Base-by-base conservation (phyloP, 2,329 filamentous ascomycete species). In the Cordyceps tenuipes region DNA sequence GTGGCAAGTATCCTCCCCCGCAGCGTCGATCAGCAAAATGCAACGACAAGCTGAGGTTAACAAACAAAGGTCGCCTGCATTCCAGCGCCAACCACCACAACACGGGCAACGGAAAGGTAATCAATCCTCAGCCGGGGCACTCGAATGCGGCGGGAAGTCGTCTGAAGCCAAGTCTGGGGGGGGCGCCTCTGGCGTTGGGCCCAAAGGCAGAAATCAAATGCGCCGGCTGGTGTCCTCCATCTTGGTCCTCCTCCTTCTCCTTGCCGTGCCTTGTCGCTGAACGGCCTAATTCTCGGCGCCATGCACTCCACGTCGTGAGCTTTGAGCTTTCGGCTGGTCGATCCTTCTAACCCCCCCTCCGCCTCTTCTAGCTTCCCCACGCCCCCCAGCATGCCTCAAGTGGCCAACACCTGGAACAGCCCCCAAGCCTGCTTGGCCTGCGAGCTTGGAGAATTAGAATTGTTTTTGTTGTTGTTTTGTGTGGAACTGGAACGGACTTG, bases 271-370 rank as follows among this genome's bases (percentile, higher is more conserved):
- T 43, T 43, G 54, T 50, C n/a, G 48, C 39, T 46, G 17, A 12
- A 23, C 64, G 64, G 64, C 59, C 59, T 59, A 62, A 63, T 62
- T 62, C 64, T 65, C 64, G 64, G 64, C 62, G 63, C 57, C 63
- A 65, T 65, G 63, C 63, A 60, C 61, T 57, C 52, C 51, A 57
- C 51, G 49, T 59, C 55, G 56, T 48, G 47, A 57, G 56, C 49
- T 36, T 53, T n/a, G n/a, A n/a, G n/a, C n/a, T n/a, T 50, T 51
- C 41, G 55, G 41, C 46, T 44, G 34, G 60, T 17, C 57, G 50
- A 59, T 59, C 57, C 57, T 41, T 47, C 23, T 39, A 7, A 39
- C 19, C 29, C 49, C 19, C 29, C 49, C 48, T n/a, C 29, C 43
- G 9, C 12, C 29, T 39, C 5, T 21, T 41, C 29, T 48, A 21